Evolutionary conservation across 1,284 basidiomycete species (phyloP).

Genomic region (Pyrrhoderma noxium): DNA sequence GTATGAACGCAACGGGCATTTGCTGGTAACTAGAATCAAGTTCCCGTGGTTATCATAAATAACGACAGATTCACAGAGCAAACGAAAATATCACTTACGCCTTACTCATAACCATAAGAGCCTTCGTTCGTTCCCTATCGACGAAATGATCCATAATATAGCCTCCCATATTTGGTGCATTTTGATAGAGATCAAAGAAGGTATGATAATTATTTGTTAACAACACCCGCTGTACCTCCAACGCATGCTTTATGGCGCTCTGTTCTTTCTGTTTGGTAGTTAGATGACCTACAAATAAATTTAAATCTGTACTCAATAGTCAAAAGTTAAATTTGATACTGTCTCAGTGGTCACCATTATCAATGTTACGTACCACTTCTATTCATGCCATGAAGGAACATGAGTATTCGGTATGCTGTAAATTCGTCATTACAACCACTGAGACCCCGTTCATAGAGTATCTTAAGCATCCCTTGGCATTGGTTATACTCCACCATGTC

Average conservation of each 20-base stretch:
- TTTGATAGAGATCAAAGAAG: conserved; percentile 81
- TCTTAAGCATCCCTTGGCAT: conserved; percentile 88
- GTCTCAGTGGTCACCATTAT: too few species aligned
- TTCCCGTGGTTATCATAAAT: too few species aligned
- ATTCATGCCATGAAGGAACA: conserved; percentile 92
- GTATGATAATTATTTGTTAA: conserved; percentile 92
- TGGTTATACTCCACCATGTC: conserved; percentile 99
- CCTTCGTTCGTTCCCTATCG: conserved; percentile 82
- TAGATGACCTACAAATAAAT: conserved; percentile 92
- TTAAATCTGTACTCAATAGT: conserved; percentile 63
- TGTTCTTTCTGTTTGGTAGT: conserved; percentile 82
- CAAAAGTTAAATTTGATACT: too few species aligned
- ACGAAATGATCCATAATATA: conserved; percentile 99
- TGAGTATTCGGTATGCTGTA: conserved; percentile 94
- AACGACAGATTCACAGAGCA: too few species aligned
- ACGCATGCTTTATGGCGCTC: conserved; percentile 79
- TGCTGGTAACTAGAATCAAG: conserved; percentile 84
- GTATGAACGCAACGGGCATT: conserved; percentile 72
- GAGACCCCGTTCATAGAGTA: conserved; percentile 89
- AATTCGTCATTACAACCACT: conserved; percentile 92
- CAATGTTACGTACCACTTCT: conserved; percentile 83
- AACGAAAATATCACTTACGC: conserved; percentile 65
- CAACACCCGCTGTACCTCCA: conserved; percentile 81
- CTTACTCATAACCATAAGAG: conserved; percentile 86
- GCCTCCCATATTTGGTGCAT: conserved; percentile 93